A percentile compares a stretch with the other conserved stretches of the same genome.
Conservation (phyloP, 345 rosid species). For the Limnanthes douglasii region DNA sequence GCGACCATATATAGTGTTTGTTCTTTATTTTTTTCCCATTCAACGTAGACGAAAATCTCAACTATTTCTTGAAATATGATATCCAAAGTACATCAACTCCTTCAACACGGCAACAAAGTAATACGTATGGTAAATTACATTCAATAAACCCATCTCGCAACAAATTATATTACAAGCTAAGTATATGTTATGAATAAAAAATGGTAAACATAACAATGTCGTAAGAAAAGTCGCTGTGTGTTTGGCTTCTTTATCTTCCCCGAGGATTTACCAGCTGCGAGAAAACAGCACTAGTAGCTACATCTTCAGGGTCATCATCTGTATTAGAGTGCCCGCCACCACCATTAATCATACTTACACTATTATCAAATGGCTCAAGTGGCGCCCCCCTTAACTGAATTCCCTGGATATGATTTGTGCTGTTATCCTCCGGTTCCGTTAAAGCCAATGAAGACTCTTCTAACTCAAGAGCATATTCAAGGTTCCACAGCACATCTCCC, state of each 20-base stretch:
- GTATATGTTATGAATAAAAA: constrained; percentile 14
- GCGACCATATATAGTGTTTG: too few relatives aligned
- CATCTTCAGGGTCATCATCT: constrained; percentile 75
- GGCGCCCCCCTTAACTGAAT: constrained; percentile 79
- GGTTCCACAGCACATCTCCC: constrained; percentile 98
- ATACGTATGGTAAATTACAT: constrained; percentile 10
- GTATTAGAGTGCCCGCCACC: constrained; percentile 33
- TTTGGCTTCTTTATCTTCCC: constrained; percentile 44
- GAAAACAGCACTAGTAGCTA: constrained; percentile 84
- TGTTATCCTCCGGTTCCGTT: constrained; percentile 88
- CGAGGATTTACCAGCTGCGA: constrained; percentile 98
- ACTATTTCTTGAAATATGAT: too few relatives aligned
- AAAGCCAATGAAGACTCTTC: constrained; percentile 86
- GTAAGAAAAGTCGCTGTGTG: too few relatives aligned
- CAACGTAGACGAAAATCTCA: too few relatives aligned
- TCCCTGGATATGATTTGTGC: constrained; percentile 86
- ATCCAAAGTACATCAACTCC: too few relatives aligned
- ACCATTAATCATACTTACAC: constrained; percentile 38
- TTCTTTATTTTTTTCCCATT: too few relatives aligned
- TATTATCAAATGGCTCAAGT: constrained; percentile 79
- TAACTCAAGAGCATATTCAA: constrained; percentile 88
- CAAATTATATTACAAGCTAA: constrained; percentile 18
- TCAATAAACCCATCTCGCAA: constrained; percentile 12
- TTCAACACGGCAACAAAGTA: constrained; percentile 8
- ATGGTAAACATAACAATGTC: too few relatives aligned